A percentile compares a stretch with the other conserved stretches of the same genome.
Conservation (phyloP, 2,329 filamentous ascomycete species). For the Clarireedia paspali region DNA sequence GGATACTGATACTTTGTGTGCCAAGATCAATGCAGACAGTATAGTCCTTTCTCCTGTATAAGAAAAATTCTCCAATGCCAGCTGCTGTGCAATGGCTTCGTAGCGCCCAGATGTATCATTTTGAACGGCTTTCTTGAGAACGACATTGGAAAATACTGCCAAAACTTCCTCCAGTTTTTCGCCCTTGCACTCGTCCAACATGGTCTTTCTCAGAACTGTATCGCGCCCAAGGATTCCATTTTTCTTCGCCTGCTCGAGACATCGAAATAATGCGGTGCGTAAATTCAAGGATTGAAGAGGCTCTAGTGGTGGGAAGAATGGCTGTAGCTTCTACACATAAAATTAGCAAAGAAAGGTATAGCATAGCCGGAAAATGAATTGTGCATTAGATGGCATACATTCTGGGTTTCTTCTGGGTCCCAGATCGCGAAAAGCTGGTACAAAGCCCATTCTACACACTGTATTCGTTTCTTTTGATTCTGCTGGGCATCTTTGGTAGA, state of each 20-base stretch:
- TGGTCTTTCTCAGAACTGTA: constrained; percentile 77
- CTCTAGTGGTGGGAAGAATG: constrained; percentile 85
- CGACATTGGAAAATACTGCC: constrained; percentile 73
- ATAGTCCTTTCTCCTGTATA: constrained; percentile 46
- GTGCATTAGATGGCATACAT: constrained; percentile 42
- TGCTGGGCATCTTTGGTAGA: constrained; percentile 56
- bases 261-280: constrained; percentile 72
- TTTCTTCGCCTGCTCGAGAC: constrained; percentile 81
- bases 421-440: constrained; percentile 80
- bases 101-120: constrained; percentile 34
- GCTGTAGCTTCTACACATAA: constrained; percentile 65
- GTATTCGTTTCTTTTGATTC: constrained; percentile 75
- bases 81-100: constrained; percentile 42
- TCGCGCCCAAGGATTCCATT: constrained; percentile 75
- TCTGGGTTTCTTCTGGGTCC: constrained; percentile 67
- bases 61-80: constrained; percentile 53
- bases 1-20: constrained; percentile 62
- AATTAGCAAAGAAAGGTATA: neutral
- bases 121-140: constrained; percentile 62
- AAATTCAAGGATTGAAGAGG: constrained; percentile 87
- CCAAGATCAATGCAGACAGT: constrained; percentile 61
- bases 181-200: constrained; percentile 93
- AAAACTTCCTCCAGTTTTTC: constrained; percentile 84
- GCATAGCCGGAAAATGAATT: too few relatives aligned
- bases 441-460: constrained; percentile 83